Conservation (phyloP, 2,329 filamentous ascomycete species). For the Cercospora berteroae region DNA sequence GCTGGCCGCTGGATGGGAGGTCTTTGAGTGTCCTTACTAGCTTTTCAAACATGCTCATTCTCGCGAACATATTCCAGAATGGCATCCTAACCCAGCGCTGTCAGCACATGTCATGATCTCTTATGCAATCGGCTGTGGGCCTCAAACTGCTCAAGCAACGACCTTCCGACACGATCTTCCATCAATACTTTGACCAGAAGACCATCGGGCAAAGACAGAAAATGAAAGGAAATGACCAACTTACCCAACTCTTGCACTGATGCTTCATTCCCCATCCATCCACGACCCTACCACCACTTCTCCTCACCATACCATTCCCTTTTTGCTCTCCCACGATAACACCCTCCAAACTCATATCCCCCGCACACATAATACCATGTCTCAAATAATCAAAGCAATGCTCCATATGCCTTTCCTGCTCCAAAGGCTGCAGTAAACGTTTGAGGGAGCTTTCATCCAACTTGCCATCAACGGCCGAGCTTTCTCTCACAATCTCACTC, state of each 20-base stretch:
- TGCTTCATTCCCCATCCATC: conserved; percentile 38
- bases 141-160: too few species aligned
- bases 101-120: not conserved
- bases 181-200: too few species aligned
- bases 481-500: not conserved
- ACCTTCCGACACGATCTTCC: too few species aligned
- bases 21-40: not conserved
- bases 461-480: not conserved
- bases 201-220: not conserved
- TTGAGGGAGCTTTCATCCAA: not conserved
- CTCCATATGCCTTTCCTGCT: conserved; percentile 30
- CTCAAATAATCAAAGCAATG: conserved; percentile 36
- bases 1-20: not conserved
- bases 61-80: not conserved
- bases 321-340: not conserved
- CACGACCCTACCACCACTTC: conserved; percentile 33
- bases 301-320: conserved; percentile 21
- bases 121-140: not conserved
- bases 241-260: conserved; percentile 33
- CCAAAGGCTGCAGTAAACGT: conserved; percentile 5
- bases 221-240: not conserved
- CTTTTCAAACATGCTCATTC: not conserved
- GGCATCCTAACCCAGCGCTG: not conserved
- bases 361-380: conserved; percentile 32
- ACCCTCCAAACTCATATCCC: conserved; percentile 34